Conservation (phyloP, 1,284 basidiomycete species). For the Cerioporus squamosus region DNA sequence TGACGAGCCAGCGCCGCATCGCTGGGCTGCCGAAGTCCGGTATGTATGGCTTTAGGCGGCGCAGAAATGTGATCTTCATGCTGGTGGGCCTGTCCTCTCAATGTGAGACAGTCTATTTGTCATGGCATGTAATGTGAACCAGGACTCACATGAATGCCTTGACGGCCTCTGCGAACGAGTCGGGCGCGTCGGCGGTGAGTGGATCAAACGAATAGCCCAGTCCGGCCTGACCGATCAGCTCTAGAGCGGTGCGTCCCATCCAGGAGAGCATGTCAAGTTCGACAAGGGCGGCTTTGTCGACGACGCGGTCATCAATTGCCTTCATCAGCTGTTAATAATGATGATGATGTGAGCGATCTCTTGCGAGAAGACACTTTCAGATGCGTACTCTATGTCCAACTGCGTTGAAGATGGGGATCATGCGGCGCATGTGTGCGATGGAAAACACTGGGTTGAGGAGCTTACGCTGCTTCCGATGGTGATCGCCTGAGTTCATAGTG, state of each 20-base stretch:
- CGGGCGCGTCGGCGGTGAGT: constrained; percentile 25
- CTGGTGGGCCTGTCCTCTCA: no score
- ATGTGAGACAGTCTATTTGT: no score
- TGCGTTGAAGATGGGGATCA: constrained; percentile 11
- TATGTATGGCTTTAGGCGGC: constrained; percentile 9
- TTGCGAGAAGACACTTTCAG: background rate
- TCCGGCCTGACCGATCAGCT: constrained; percentile 41
- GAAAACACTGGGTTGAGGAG: constrained; percentile 18
- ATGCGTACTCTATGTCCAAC: constrained; percentile 9
- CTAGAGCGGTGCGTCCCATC: constrained; percentile 40
- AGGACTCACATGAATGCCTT: background rate
- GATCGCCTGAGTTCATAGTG: background rate
- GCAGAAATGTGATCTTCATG: background rate
- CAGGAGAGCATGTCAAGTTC: constrained; percentile 39
- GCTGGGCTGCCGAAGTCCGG: constrained; percentile 5
- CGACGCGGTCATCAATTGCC: constrained; percentile 20
- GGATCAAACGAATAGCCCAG: constrained; percentile 42
- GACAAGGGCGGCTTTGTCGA: constrained; percentile 1
- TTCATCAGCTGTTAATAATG: constrained; percentile 19
- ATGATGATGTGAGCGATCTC: background rate
- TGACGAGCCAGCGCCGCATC: constrained; percentile 21
- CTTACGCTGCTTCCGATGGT: constrained; percentile 13
- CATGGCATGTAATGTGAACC: no score
- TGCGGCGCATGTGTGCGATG: constrained; percentile 12
- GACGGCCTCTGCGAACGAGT: constrained; percentile 22